Conservation (phyloP, 2,329 filamentous ascomycete genomes). For the Talaromyces marneffei region DNA sequence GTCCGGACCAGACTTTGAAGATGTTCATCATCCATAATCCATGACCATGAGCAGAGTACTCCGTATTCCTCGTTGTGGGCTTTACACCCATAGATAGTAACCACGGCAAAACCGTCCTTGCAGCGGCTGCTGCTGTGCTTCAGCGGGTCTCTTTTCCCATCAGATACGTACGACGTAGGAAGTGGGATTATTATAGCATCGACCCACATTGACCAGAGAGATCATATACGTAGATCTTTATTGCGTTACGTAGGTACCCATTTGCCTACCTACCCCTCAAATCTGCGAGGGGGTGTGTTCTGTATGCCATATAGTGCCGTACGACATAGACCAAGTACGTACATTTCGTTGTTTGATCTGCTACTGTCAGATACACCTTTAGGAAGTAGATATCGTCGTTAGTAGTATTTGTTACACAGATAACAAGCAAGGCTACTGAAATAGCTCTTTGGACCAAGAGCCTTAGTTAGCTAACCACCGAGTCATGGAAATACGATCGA, state of each 20-base stretch:
- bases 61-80: background rate
- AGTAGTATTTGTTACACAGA: background rate
- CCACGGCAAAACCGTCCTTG: constrained; percentile 1
- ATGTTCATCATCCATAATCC: background rate
- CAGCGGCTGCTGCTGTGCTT: constrained; percentile 9
- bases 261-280: background rate
- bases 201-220: constrained; percentile 2
- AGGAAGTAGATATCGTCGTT: background rate
- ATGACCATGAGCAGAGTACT: background rate
- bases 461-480: background rate
- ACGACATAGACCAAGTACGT: background rate
- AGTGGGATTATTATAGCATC: background rate
- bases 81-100: background rate
- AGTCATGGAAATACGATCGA: background rate
- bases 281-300: constrained; percentile 11
- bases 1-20: background rate
- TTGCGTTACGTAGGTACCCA: constrained; percentile 8
- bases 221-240: constrained; percentile 4
- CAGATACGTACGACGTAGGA: background rate
- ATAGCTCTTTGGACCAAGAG: background rate
- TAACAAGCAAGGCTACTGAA: constrained; percentile 7
- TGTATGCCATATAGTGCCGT: background rate
- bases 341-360: background rate
- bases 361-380: background rate
- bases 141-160: background rate